A percentile compares a stretch with the other conserved stretches of the same genome.
Evolutionary conservation across 371 early-diverging fungal species (phyloP).

Genomic region (Dichotomocladium elegans): DNA sequence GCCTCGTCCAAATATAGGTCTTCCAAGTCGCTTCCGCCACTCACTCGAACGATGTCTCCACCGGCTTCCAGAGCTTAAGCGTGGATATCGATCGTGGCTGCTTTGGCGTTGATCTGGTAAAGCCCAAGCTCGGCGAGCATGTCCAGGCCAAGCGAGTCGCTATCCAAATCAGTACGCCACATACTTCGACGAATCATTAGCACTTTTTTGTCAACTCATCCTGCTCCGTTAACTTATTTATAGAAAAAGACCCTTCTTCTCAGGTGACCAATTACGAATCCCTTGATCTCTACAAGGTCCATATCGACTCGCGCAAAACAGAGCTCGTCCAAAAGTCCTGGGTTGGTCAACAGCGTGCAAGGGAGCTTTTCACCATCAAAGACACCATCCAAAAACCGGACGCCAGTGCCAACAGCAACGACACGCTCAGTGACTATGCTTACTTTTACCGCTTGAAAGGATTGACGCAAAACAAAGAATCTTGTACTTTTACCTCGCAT

Average conservation of each 20-base stretch:
- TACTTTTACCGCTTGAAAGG: conserved; percentile 43
- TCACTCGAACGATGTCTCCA: conserved; percentile 37
- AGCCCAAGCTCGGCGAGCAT: conserved; percentile 30
- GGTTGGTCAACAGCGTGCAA: conserved; percentile 20
- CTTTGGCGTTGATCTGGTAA: conserved; percentile 37
- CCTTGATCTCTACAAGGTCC: conserved; percentile 34
- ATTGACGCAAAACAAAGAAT: conserved; percentile 37
- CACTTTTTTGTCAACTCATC: too few species aligned
- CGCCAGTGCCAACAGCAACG: conserved; percentile 16
- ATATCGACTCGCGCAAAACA: conserved; percentile 29
- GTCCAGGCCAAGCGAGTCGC: conserved; percentile 17
- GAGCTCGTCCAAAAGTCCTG: conserved; percentile 31
- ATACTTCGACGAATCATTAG: neutral
- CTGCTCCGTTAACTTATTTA: neutral
- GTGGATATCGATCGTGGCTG: conserved; percentile 42
- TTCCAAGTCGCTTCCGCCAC: conserved; percentile 35
- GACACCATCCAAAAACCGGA: conserved; percentile 28
- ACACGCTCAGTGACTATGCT: conserved; percentile 20
- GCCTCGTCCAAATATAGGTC: neutral
- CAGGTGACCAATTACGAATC: neutral
- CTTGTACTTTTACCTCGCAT: conserved; percentile 41
- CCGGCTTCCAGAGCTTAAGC: conserved; percentile 19
- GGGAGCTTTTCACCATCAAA: conserved; percentile 36
- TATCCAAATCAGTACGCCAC: conserved; percentile 28
- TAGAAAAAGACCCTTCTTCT: neutral